Conservation (phyloP, 768 basidiomycete species). For the Amanita rubescens region DNA sequence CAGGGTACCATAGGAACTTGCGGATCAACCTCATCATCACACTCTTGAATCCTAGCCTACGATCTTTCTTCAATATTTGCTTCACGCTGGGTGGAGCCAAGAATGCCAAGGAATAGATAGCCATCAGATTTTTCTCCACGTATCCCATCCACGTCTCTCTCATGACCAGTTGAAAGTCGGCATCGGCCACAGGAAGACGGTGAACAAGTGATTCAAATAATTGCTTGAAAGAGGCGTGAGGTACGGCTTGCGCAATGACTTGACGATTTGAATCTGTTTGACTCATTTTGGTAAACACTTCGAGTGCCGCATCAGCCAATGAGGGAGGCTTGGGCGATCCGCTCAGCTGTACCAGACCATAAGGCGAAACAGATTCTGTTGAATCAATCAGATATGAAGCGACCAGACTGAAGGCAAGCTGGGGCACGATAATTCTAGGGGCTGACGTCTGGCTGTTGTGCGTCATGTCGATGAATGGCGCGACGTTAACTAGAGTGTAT, state of each 20-base stretch:
- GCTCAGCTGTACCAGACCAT: slow-evolving; percentile 46
- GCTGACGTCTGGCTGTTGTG: slow-evolving; percentile 30
- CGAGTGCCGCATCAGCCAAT: slow-evolving; percentile 70
- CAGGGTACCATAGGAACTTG: slow-evolving; percentile 48
- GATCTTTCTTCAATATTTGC: slow-evolving; percentile 56
- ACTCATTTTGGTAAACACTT: slow-evolving; percentile 74
- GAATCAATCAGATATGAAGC: slow-evolving; percentile 73
- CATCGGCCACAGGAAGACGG: slow-evolving; percentile 73
- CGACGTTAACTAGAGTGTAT: slow-evolving; percentile 59
- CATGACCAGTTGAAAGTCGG: slow-evolving; percentile 61
- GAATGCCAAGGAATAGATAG: slow-evolving; percentile 84
- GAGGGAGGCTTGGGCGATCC: slow-evolving; percentile 49
- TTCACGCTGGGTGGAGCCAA: slow-evolving; percentile 73
- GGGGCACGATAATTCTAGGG: slow-evolving; percentile 40
- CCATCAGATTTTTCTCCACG: slow-evolving; percentile 71
- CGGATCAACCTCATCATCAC: slow-evolving; percentile 69
- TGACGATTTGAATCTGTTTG: slow-evolving; percentile 76
- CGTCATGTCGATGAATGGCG: slow-evolving; percentile 42
- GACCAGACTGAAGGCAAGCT: slow-evolving; percentile 56
- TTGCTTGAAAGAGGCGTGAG: slow-evolving; percentile 47
- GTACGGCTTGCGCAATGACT: slow-evolving; percentile 54
- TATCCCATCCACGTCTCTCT: slow-evolving; percentile 71
- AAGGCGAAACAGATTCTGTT: slow-evolving; percentile 56
- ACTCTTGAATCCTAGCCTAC: slow-evolving; percentile 56
- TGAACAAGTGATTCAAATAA: slow-evolving; percentile 69